Percentiles rank a stretch among this genome's conserved stretches.
phyloP scores from a whole-genome alignment of 2,329 filamentous ascomycete species.

The Amphichorda felina region DNA sequence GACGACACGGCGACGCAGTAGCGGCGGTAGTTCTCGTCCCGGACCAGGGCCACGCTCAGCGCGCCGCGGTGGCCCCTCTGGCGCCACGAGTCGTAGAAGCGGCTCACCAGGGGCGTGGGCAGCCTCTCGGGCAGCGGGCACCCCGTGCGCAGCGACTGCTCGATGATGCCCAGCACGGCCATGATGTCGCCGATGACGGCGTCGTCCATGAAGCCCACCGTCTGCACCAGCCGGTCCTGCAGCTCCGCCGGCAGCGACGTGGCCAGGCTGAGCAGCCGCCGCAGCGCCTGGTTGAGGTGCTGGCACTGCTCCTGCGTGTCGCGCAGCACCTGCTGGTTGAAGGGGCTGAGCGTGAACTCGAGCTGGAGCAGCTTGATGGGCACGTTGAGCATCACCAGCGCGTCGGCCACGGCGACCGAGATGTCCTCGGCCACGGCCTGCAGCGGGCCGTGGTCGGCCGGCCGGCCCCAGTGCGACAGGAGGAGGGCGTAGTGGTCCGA shows the following conservation, averaged over 20 bases:
- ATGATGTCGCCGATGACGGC: conserved; percentile 34
- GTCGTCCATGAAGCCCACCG: conserved; percentile 27
- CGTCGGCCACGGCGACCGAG: conserved; percentile 16
- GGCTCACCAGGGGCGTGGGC: conserved; percentile 30
- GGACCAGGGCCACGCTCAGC: conserved; percentile 19
- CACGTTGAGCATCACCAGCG: conserved; percentile 11
- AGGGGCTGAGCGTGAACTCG: conserved; percentile 17
- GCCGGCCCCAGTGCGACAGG: conserved; percentile 28
- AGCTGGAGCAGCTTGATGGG: conserved; percentile 15
- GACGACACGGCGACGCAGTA: conserved; percentile 33
- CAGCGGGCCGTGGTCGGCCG: conserved; percentile 15
- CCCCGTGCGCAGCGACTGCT: conserved; percentile 33
- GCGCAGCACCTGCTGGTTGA: conserved; percentile 16
- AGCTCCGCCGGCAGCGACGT: conserved; percentile 24
- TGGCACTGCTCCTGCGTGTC: conserved; percentile 15
- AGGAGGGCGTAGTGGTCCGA: conserved; percentile 37
- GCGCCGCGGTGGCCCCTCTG: conserved; percentile 9
- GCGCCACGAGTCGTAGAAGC: conserved; percentile 16
- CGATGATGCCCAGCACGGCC: conserved; percentile 32
- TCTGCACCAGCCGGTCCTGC: conserved; percentile 23
- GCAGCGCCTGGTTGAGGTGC: conserved; percentile 20
- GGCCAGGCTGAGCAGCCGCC: conserved; percentile 18
- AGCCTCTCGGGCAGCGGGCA: conserved; percentile 33
- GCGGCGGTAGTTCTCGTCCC: conserved; percentile 28
- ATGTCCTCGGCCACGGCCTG: conserved; percentile 15